phyloP scores from a whole-genome alignment of 768 basidiomycete genomes.

The Clitopilus hobsonii region DNA sequence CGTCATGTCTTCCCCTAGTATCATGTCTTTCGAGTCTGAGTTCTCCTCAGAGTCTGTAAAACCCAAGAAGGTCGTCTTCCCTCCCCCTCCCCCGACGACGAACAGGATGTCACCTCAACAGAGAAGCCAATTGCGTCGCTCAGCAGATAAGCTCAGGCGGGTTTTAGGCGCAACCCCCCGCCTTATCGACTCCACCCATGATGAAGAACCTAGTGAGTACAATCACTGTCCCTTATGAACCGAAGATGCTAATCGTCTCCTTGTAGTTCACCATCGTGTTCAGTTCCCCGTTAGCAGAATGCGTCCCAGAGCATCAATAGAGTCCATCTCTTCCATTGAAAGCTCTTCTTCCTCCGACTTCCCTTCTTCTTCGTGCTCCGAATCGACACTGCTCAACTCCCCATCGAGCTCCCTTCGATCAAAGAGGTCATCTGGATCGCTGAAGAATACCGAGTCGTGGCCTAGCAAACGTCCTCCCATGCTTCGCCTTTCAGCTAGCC shows the following conservation, averaged over 20 bases:
- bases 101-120: constrained; percentile 48
- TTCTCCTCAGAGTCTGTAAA: background rate
- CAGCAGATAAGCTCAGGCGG: constrained; percentile 55
- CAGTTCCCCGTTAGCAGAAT: background rate
- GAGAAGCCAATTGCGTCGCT: constrained; percentile 51
- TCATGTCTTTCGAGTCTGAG: background rate
- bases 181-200: constrained; percentile 33
- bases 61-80: constrained; percentile 31
- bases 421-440: constrained; percentile 12
- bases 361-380: background rate
- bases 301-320: constrained; percentile 2
- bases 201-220: constrained; percentile 13
- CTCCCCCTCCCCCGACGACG: constrained; percentile 52
- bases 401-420: constrained; percentile 9
- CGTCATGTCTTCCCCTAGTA: constrained; percentile 11
- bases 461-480: constrained; percentile 9
- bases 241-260: background rate
- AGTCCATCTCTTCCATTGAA: constrained; percentile 16
- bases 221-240: too few species aligned
- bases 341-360: background rate
- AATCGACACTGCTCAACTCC: background rate
- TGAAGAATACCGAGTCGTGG: constrained; percentile 8
- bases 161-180: constrained; percentile 59
- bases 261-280: background rate
- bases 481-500: constrained; percentile 16